Percentiles rank a stretch among this genome's conserved stretches.
These are phyloP conservation scores for Wickerhamomyces ciferrii DNA, from an alignment of 805 yeast genomes.

Conservation along the genomic window DNA sequence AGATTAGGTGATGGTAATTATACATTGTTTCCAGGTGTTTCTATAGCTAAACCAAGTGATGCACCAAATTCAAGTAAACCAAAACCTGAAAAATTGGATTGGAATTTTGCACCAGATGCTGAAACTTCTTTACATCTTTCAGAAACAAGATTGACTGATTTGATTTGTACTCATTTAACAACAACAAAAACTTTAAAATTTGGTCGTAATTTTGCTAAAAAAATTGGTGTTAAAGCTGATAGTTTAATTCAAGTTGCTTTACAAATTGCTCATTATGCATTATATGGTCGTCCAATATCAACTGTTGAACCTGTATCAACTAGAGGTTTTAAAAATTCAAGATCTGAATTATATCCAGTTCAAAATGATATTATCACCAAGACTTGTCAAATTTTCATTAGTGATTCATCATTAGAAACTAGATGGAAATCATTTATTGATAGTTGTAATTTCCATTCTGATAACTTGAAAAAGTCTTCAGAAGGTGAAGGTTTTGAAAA, in stretches of 20 bases:
- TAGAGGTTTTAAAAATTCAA: slow-evolving; percentile 57
- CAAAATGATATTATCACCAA: slow-evolving; percentile 48
- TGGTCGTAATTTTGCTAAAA: slow-evolving; percentile 73
- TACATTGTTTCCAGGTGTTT: slow-evolving; percentile 32
- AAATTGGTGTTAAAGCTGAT: slow-evolving; percentile 81
- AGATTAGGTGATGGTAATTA: slow-evolving; percentile 73
- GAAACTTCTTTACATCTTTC: slow-evolving; percentile 62
- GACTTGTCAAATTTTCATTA: slow-evolving; percentile 59
- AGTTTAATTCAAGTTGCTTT: slow-evolving; percentile 87
- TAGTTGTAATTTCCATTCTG: slow-evolving; percentile 47
- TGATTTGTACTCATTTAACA: slow-evolving; percentile 74
- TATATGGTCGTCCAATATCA: slow-evolving; percentile 85
- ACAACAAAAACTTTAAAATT: slow-evolving; percentile 70
- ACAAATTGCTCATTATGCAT: slow-evolving; percentile 86
- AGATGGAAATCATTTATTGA: slow-evolving; percentile 46
- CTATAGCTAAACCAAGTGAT: slow-evolving; percentile 8
- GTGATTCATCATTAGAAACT: slow-evolving; percentile 39
- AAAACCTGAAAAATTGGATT: slow-evolving; percentile 23
- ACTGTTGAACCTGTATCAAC: slow-evolving; percentile 89
- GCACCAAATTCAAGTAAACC: slow-evolving; percentile 7
- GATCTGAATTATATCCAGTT: slow-evolving; percentile 65
- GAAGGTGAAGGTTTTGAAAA: slow-evolving; percentile 68
- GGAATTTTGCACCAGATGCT: slow-evolving; percentile 31
- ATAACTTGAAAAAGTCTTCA: slow-evolving; percentile 45
- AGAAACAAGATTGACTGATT: slow-evolving; percentile 82